A percentile compares a stretch with the other conserved stretches of the same genome.
Evolutionary conservation across 2,329 filamentous ascomycete genomes (phyloP).

Genomic region (Fusarium nisikadoi): DNA sequence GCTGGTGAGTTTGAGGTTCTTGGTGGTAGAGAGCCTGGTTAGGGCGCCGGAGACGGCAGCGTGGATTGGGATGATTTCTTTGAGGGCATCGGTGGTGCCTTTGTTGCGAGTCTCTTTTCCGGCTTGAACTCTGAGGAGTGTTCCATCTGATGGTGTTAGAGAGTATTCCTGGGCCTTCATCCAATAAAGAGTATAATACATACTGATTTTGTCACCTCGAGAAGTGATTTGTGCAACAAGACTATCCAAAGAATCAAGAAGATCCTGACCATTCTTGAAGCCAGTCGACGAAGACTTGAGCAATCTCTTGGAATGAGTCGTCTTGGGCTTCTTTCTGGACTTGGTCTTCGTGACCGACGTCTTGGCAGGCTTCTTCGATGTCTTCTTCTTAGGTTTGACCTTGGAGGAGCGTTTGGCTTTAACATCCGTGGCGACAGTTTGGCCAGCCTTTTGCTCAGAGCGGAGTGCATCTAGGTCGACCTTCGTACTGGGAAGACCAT

Average conservation of each 20-base stretch:
- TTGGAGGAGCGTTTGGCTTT: neutral
- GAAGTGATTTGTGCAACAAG: neutral
- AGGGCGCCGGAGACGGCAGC: neutral
- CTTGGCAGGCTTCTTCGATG: neutral
- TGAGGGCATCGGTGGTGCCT: neutral
- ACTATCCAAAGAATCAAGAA: neutral
- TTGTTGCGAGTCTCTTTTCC: neutral
- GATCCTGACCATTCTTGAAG: conserved; percentile 4
- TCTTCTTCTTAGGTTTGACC: neutral
- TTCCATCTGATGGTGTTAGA: neutral
- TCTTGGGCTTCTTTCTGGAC: neutral
- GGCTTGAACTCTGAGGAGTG: neutral
- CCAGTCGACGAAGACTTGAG: neutral
- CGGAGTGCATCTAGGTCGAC: neutral
- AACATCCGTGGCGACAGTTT: neutral
- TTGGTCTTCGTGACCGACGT: neutral
- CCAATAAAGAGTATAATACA: no score
- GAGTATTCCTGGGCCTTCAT: no score
- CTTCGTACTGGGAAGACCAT: neutral
- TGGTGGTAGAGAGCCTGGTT: conserved; percentile 1
- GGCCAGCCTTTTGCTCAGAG: neutral
- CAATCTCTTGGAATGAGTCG: neutral
- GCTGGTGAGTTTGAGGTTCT: neutral
- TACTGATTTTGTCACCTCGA: neutral
- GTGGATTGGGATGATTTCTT: neutral